Conservation (phyloP, 179 eudicot species). For the Corrigiola litoralis region DNA sequence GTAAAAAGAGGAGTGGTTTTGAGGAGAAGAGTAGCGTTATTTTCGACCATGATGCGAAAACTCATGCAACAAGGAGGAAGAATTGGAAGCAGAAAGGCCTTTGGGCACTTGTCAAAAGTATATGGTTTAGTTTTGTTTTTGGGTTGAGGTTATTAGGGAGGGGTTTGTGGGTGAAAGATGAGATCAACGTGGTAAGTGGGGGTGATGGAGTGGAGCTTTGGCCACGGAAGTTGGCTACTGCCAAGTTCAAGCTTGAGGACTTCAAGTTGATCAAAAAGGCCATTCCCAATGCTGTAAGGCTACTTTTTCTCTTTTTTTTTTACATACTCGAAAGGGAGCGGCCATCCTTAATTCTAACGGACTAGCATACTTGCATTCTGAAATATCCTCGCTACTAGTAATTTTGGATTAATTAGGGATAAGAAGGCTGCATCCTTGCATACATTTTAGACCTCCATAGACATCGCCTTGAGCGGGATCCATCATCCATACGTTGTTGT, state of each 20-base stretch:
- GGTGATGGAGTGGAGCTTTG: constrained; percentile 80
- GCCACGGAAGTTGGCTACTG: constrained; percentile 63
- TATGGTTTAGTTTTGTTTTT: constrained; percentile 43
- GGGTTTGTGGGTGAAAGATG: constrained; percentile 46
- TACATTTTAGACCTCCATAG: too few relatives aligned
- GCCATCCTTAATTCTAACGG: too few relatives aligned
- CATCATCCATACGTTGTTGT: too few relatives aligned
- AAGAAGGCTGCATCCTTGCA: too few relatives aligned
- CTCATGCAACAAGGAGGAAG: neutral
- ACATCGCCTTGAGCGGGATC: too few relatives aligned
- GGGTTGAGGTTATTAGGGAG: constrained; percentile 35
- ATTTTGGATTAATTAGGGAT: too few relatives aligned
- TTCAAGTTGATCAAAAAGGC: constrained; percentile 54
- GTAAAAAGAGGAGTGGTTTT: neutral
- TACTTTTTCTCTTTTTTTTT: neutral
- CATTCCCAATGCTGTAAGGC: constrained; percentile 49
- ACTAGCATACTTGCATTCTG: too few relatives aligned
- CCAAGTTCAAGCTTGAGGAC: constrained; percentile 54
- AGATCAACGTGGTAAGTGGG: constrained; percentile 50
- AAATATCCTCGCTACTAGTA: too few relatives aligned
- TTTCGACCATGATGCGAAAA: too few relatives aligned
- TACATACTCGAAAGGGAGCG: neutral
- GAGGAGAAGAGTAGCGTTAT: too few relatives aligned
- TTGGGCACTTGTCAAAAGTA: constrained; percentile 24
- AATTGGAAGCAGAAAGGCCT: constrained; percentile 11